Evolutionary conservation across 331 rosid genomes (phyloP).

Genomic region (Saraca asoca): DNA sequence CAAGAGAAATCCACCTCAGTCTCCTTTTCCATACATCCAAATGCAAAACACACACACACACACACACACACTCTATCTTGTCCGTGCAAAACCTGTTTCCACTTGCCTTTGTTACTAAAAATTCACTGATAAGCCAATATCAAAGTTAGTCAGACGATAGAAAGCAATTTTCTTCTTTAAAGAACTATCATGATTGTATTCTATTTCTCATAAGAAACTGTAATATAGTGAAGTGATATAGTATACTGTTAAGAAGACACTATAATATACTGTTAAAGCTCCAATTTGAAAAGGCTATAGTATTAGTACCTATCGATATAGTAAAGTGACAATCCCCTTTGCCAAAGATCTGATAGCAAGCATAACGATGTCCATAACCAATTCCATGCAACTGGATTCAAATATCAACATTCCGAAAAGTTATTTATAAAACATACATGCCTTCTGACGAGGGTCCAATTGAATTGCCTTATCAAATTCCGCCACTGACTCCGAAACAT

Average conservation of each 20-base stretch:
- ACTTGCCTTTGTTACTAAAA: background rate
- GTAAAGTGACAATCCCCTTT: slow-evolving; percentile 88
- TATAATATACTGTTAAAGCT: background rate
- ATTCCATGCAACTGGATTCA: slow-evolving; percentile 26
- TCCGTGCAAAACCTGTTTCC: slow-evolving; percentile 4
- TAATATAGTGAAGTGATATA: too few relatives aligned
- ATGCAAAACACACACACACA: background rate
- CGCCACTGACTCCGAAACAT: slow-evolving; percentile 69
- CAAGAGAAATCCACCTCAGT: slow-evolving; percentile 24
- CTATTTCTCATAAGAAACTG: slow-evolving; percentile 7
- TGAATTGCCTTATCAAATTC: slow-evolving; percentile 82
- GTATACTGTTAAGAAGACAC: too few relatives aligned
- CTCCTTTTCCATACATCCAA: background rate
- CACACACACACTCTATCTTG: background rate
- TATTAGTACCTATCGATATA: slow-evolving; percentile 70
- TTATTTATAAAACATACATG: slow-evolving; percentile 58
- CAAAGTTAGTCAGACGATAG: background rate
- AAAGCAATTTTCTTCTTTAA: background rate
- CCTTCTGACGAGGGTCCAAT: slow-evolving; percentile 90
- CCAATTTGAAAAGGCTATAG: slow-evolving; percentile 16
- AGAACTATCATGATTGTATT: background rate
- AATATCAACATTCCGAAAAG: slow-evolving; percentile 29
- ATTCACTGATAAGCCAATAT: background rate
- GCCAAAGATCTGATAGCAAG: slow-evolving; percentile 87
- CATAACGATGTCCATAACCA: slow-evolving; percentile 31